Percentiles rank a stretch among this genome's conserved stretches.
Evolutionary conservation across 371 early-diverging fungal species (phyloP).

Genomic region (Rhizopus sp.): DNA sequence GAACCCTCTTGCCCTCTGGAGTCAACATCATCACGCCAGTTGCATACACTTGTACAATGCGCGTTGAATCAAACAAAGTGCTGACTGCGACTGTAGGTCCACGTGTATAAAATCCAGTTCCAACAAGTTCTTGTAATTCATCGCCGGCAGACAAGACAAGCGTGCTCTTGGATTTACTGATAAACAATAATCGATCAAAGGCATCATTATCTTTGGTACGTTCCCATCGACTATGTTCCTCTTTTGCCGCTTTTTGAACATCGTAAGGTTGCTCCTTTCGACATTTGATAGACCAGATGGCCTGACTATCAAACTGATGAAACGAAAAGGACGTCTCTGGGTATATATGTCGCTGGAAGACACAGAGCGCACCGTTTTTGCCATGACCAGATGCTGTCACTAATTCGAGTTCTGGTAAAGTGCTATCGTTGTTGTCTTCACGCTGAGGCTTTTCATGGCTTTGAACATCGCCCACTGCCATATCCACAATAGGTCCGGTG

Average conservation of each 20-base stretch:
- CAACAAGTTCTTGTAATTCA: constrained; percentile 80
- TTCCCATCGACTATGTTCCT: constrained; percentile 22
- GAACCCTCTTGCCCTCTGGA: constrained; percentile 60
- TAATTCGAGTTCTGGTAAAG: constrained; percentile 68
- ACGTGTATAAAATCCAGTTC: constrained; percentile 71
- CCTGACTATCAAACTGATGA: constrained; percentile 63
- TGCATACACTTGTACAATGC: constrained; percentile 80
- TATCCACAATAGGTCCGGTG: constrained; percentile 78
- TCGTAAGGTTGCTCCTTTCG: constrained; percentile 53
- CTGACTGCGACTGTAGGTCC: constrained; percentile 80
- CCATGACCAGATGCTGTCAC: constrained; percentile 83
- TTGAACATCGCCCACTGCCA: constrained; percentile 73
- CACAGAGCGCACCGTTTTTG: constrained; percentile 72
- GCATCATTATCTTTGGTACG: constrained; percentile 39
- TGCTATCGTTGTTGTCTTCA: neutral
- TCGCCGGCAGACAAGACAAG: constrained; percentile 81
- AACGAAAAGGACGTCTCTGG: constrained; percentile 76
- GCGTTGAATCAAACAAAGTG: constrained; percentile 61
- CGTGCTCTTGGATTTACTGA: constrained; percentile 68
- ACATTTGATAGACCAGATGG: constrained; percentile 71
- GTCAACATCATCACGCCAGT: constrained; percentile 73
- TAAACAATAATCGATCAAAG: constrained; percentile 69
- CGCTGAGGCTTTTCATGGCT: constrained; percentile 12
- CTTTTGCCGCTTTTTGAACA: constrained; percentile 22
- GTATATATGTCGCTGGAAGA: constrained; percentile 81